Evolutionary conservation across 78 protist genomes (phyloP), one percentile per base, ranked within the genome.

Genomic region (Isochrysis galbana): DNA sequence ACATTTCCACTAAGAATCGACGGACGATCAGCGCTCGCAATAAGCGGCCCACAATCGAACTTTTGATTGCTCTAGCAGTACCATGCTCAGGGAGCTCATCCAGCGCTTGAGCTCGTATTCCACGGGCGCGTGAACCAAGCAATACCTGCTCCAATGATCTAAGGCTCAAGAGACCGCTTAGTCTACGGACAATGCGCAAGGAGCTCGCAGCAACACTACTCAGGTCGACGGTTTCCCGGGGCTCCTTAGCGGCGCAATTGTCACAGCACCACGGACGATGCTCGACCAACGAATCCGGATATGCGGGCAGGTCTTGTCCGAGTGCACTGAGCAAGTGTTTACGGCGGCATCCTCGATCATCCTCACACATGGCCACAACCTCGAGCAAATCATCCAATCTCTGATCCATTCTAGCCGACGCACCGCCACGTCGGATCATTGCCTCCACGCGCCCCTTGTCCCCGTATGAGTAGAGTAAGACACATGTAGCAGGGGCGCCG

Each of bases 401-500:
- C 29, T 51, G 61, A 14, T 51, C 61, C 29, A 51, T 7, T 25
- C 29, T 5, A 38, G 82, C 41, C 32, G 38, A 1, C 44, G 82
- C 7, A 21, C 29, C 36, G 21, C 82, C 82, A 25, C 82, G 44
- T 5, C 82, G 44, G 7, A 36, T 10, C 38, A 26, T 5, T 1
- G 44, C 2, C 21, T 72, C 82, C 11, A 80, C 47, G 29, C 51
- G 51, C 39, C n/a, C 55, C 88, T 80, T 80, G 88, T 80, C 88
- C 29, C 23, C 21, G 54, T 44, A 80, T 25, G 55, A 0, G 88
- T 80, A 80, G 36, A 80, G 54, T 1, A 80, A 54, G 29, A 44
- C 55, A 38, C 88, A 80, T 2, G 29, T 17, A 14, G 88, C 88
- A 23, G 51, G 32, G 29, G 0, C 25, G 32, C 98, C 98, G 88